Evolutionary conservation across 257 asterid genomes (phyloP), one percentile per base, ranked within the genome.

Genomic region (Ajuga chamaepitys): DNA sequence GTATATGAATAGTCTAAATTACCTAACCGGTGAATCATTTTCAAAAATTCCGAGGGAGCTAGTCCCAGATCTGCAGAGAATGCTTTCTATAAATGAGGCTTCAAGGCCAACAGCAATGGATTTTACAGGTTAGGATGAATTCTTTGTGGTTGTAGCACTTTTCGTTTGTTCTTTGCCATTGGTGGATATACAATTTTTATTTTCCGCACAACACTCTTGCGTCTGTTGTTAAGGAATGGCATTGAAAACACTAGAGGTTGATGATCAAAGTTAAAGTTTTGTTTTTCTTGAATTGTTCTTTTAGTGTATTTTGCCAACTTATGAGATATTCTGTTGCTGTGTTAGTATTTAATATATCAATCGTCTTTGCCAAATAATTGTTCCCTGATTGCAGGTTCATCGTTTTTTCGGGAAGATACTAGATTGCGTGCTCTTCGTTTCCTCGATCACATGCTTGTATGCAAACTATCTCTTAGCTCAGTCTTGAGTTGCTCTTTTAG

Each of bases 401-500:
- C 96, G 32, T 94, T 94, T 82, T 94, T 88, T 70, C 90, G 95
- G 6, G 85, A 91, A 62, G 99, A 94, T 76, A 94, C 96, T 71
- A 83, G 99, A 82, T 77, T 94, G 85, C 99, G 99, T 34, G 97
- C 97, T 64, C 99, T 94, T 75, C 97, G 99, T 67, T 94, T 94
- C 84, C 86, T 94, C 79, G 99, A 94, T 70, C 99, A 94, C 82
- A 44, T 94, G 86, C 96, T 94, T 76, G 97, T 94, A 90, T 66
- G 94, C 63, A 70, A 35, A 68, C 71, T 64, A 58, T 78, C 40
- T 66, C 37, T 73, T 53, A 53, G 14, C 70, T 63, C 57, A 50
- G 66, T 70, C 74, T 35, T 77, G 58, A 62, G 61, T 61, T 71
- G 26, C 62, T 80, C 44, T 35, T 53, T 57, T 21, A 60, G 62